Percentiles rank a stretch among this genome's conserved stretches.
phyloP scores from a whole-genome alignment of 2,329 filamentous ascomycete species.

The Pochonia chlamydosporia region DNA sequence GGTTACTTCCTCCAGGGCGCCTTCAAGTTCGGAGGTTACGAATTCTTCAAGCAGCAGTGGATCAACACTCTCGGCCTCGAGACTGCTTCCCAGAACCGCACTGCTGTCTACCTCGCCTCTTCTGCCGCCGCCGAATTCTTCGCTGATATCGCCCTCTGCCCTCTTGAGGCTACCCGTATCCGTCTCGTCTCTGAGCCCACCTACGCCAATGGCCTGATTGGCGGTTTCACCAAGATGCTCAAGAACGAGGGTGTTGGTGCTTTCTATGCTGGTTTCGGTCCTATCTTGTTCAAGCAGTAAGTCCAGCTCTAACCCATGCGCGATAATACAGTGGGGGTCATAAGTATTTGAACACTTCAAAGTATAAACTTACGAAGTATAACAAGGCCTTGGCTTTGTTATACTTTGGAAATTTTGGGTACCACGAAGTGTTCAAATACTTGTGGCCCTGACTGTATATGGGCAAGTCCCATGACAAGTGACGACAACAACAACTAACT shows the following conservation, averaged over 20 bases:
- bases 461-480: too few relatives aligned
- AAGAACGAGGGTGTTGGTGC: slow-evolving; percentile 77
- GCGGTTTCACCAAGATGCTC: slow-evolving; percentile 77
- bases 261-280: slow-evolving; percentile 89
- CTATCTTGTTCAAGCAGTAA: slow-evolving; percentile 61
- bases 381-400: too few relatives aligned
- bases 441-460: too few relatives aligned
- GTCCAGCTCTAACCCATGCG: too few relatives aligned
- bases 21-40: slow-evolving; percentile 92
- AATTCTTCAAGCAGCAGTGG: slow-evolving; percentile 91
- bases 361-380: too few relatives aligned
- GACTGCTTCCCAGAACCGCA: slow-evolving; percentile 71
- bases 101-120: slow-evolving; percentile 72
- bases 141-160: slow-evolving; percentile 79
- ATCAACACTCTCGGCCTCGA: slow-evolving; percentile 77
- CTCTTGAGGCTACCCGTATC: slow-evolving; percentile 88
- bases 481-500: background rate
- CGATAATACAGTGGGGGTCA: too few relatives aligned
- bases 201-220: slow-evolving; percentile 73
- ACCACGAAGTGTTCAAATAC: background rate
- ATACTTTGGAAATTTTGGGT: too few relatives aligned
- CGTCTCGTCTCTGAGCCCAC: slow-evolving; percentile 84
- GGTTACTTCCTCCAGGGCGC: slow-evolving; percentile 94
- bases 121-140: slow-evolving; percentile 62
- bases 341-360: too few relatives aligned